phyloP scores from a whole-genome alignment of 2,329 filamentous ascomycete genomes.

The Fusarium denticulatum region DNA sequence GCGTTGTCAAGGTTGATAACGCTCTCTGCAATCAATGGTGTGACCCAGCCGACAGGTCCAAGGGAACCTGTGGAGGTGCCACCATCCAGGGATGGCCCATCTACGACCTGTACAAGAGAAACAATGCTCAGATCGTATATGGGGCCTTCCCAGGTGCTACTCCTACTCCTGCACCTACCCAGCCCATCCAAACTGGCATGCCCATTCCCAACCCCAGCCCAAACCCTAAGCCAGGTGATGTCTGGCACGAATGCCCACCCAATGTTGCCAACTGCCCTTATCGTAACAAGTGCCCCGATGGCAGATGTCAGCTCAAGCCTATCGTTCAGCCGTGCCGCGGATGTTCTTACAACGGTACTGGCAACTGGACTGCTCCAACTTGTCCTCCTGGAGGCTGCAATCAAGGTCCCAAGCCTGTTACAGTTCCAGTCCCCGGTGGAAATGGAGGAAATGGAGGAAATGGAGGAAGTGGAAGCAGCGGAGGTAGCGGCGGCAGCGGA shows the following conservation, averaged over 20 bases:
- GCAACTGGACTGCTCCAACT: conserved; percentile 33
- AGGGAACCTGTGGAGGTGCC: conserved; percentile 31
- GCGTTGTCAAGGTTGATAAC: conserved; percentile 27
- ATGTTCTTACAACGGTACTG: conserved; percentile 14
- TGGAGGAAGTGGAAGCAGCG: neutral
- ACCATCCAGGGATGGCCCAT: conserved; percentile 27
- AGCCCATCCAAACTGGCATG: neutral
- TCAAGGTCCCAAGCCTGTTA: conserved; percentile 19
- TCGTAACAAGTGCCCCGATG: conserved; percentile 29
- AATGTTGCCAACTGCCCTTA: conserved; percentile 29
- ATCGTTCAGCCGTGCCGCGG: conserved; percentile 27
- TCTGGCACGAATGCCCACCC: conserved; percentile 34
- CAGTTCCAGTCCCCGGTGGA: neutral
- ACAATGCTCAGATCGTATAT: conserved; percentile 23
- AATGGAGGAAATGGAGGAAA: neutral
- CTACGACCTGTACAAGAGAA: conserved; percentile 36
- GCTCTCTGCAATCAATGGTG: conserved; percentile 29
- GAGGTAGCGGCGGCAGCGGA: neutral
- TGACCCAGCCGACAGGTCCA: conserved; percentile 23
- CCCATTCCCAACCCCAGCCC: conserved; percentile 1
- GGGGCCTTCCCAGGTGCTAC: conserved; percentile 7
- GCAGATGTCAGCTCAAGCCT: conserved; percentile 18
- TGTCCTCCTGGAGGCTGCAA: conserved; percentile 29
- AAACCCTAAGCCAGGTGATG: conserved; percentile 22
- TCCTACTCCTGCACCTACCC: conserved; percentile 9